Base-by-base conservation (phyloP, 2,329 filamentous ascomycete genomes). In the Ascochyta lentis region DNA sequence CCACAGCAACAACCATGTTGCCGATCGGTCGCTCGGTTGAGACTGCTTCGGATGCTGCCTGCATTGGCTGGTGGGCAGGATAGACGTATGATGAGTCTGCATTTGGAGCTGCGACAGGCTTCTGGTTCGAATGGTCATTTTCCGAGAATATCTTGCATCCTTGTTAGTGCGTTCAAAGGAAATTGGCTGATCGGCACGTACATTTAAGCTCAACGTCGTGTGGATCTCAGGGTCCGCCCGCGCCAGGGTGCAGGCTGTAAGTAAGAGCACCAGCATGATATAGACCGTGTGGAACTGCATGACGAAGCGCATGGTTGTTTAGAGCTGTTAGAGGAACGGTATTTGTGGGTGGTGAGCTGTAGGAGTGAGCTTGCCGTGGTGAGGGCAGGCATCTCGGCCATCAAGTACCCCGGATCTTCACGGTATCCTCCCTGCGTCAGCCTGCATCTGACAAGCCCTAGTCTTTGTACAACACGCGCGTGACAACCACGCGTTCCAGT, bases 371-470 rank as follows among this genome's bases (percentile, higher is more conserved):
- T 22, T 26, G 33, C n/a, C 3, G 16, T 13, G 37, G 22, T 22
- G 13, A 16, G 16, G 29, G 19, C 22, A 42, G 9, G n/a, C 22
- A 42, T 31, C 46, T 37, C 41, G 41, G 41, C 37, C 37, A 50
- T 55, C 35, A 50, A 55, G 35, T 56, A 56, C 53, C 53, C 53
- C 53, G 43, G 53, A 56, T 56, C 42, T 43, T 41, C 53, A 38
- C 31, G 42, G 47, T 19, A 19, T 37, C 42, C 40, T 34, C 48
- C 47, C 42, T 56, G 53, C 53, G 53, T 56, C 53, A 56, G 53
- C 47, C 15, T 47, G 37, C 45, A 48, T 49, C 22, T 19, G 38
- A 43, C 53, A 47, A 45, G 37, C 24, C 47, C 31, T 48, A 38
- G 46, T 31, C 46, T 42, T 46, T 50, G 46, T 55, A 23, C 37